Conservation (phyloP, 2,329 filamentous ascomycete species). For the Fusarium keratoplasticum region DNA sequence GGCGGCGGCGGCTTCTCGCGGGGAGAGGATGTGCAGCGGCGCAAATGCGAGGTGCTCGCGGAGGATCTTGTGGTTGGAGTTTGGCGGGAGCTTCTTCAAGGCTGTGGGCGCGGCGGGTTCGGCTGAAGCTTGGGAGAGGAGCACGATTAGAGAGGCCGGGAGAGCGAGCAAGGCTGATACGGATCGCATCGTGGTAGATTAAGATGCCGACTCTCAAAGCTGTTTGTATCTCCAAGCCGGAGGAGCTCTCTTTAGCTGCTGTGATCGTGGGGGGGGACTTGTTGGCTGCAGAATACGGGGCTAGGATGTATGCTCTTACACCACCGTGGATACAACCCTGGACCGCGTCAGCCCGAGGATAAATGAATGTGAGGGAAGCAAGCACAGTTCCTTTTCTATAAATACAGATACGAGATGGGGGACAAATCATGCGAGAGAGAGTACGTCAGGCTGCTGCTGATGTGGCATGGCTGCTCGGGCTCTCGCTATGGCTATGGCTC, state of each 20-base stretch:
- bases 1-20: conserved; percentile 47
- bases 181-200: conserved; percentile 52
- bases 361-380: not conserved
- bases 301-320: conserved; percentile 13
- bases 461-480: conserved; percentile 30
- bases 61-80: conserved; percentile 80
- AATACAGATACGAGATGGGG: not conserved
- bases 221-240: not conserved
- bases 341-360: conserved; percentile 6
- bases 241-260: not conserved
- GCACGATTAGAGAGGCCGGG: conserved; percentile 58
- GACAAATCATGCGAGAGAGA: conserved; percentile 9
- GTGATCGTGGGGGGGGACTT: not conserved
- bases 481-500: conserved; percentile 3
- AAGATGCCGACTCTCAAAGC: not conserved
- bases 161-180: conserved; percentile 52
- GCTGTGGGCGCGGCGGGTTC: conserved; percentile 64
- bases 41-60: conserved; percentile 71
- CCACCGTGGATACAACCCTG: conserved; percentile 17
- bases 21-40: conserved; percentile 41
- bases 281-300: conserved; percentile 21
- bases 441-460: conserved; percentile 12
- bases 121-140: conserved; percentile 54
- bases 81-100: conserved; percentile 77
- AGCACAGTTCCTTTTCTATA: not conserved